These are phyloP conservation scores for Talaromyces sp. DNA, from an alignment of 2,329 filamentous ascomycete species.

Conservation along the genomic window DNA sequence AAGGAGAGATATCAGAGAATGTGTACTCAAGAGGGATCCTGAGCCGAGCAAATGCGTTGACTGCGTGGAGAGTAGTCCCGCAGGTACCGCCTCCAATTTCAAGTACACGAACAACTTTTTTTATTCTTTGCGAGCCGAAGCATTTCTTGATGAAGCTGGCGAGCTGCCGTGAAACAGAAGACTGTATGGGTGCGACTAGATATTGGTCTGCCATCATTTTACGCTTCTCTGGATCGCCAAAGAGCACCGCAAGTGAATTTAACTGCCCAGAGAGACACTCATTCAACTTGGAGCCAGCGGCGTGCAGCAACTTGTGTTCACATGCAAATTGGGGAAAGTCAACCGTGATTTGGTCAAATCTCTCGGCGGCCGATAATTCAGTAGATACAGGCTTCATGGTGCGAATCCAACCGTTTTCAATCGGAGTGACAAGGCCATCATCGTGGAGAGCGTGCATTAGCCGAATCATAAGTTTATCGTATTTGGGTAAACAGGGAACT, in stretches of 20 bases:
- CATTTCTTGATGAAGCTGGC: neutral
- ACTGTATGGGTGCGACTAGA: neutral
- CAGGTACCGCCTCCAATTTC: slow-evolving; percentile 39
- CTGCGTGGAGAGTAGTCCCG: slow-evolving; percentile 30
- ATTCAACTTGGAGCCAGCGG: neutral
- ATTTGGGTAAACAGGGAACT: slow-evolving; percentile 17
- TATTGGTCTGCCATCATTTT: neutral
- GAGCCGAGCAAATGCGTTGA: slow-evolving; percentile 21
- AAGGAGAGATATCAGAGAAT: slow-evolving; percentile 21
- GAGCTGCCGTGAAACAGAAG: neutral
- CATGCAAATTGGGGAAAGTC: neutral
- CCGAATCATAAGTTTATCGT: slow-evolving; percentile 7
- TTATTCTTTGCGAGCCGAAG: neutral
- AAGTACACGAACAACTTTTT: slow-evolving; percentile 19
- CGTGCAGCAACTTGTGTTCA: neutral
- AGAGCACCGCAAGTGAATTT: neutral
- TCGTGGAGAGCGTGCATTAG: slow-evolving; percentile 4
- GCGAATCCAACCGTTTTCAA: neutral
- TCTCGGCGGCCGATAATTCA: neutral
- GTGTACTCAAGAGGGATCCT: slow-evolving; percentile 23
- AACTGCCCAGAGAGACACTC: neutral
- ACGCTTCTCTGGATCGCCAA: neutral
- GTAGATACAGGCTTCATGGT: neutral
- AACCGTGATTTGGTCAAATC: neutral
- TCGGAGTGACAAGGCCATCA: neutral